Evolutionary conservation across 2,329 filamentous ascomycete species (phyloP), one percentile per base, ranked within the genome.

Genomic region (Xylariaceae sp.): DNA sequence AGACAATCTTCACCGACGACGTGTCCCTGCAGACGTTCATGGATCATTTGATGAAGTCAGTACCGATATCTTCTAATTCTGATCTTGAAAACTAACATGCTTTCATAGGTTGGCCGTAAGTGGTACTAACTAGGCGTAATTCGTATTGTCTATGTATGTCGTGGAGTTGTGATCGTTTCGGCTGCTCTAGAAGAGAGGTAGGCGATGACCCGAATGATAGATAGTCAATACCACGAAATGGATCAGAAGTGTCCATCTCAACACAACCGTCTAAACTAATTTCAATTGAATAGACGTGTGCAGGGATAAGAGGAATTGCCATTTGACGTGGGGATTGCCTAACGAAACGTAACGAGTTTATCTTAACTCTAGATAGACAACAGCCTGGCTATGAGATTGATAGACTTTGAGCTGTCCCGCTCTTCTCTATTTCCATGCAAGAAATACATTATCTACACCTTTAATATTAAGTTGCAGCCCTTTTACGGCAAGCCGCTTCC

Each of bases 21-120:
- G 95, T 99, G 52, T 97, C 92, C 52, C 79, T 99, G 71, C 93
- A 98, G 76, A 98, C 93, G 1, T 99, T 99, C 73, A 99, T 99
- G 95, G 95, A 99, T 70, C 93, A 98, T 77, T 80, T 99, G 73
- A 99, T 99, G 95, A 99, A 99, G 91, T 93, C 81, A 77, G 88
- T 81, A 54, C 20, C 14, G 21, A 23, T 29, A 16, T 20, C 23
- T 41, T 40, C 20, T 16, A 7, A 44, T 1, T 16, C 14, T 9
- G 3, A 20, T 40, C 2, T 32, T 14, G 14, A 14, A 43, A 14
- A 32, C 26, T 59, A 9, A 52, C 20, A 50, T 40, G 56, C 29
- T 50, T 18, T 16, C 48, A 81, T 37, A 71, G 83, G 67, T 75
- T 87, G 71, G 84, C 85, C 50, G 84, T 87, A 16, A 87, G 84